A percentile compares a stretch with the other conserved stretches of the same genome.
Conservation (phyloP, 2,329 filamentous ascomycete genomes). For the Penicillium thymicola region DNA sequence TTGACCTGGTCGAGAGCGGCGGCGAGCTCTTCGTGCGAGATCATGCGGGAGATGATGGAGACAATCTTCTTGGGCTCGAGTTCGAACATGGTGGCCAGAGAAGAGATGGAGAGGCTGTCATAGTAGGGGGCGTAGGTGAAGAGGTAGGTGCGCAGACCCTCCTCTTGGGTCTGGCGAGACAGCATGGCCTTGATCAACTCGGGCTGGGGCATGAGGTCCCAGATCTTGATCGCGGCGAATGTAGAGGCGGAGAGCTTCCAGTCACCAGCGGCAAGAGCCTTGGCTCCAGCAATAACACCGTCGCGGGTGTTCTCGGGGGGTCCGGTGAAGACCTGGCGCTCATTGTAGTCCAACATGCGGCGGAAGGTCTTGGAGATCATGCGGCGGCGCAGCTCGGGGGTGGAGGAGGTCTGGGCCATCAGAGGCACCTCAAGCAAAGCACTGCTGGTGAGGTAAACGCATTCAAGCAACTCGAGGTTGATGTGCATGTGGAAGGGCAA, state of each 20-base stretch:
- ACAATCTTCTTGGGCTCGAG: slow-evolving; percentile 84
- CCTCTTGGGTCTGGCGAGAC: slow-evolving; percentile 95
- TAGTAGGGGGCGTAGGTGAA: slow-evolving; percentile 99
- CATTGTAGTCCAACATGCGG: slow-evolving; percentile 98
- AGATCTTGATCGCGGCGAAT: slow-evolving; percentile 98
- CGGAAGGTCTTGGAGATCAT: slow-evolving; percentile 99
- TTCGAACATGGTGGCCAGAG: slow-evolving; percentile 92
- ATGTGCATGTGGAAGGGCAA: slow-evolving; percentile 99
- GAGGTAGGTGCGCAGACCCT: slow-evolving; percentile 94
- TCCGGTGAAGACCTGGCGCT: slow-evolving; percentile 97
- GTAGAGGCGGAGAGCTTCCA: slow-evolving; percentile 96
- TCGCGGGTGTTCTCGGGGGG: slow-evolving; percentile 98
- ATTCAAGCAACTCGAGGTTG: slow-evolving; percentile 96
- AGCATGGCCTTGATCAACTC: slow-evolving; percentile 97
- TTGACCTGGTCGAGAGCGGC: slow-evolving; percentile 98
- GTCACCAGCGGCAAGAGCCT: slow-evolving; percentile 92
- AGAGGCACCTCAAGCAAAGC: slow-evolving; percentile 99
- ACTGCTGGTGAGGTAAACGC: slow-evolving; percentile 96
- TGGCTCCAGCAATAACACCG: slow-evolving; percentile 98
- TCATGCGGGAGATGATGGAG: slow-evolving; percentile 98
- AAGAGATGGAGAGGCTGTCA: slow-evolving; percentile 85
- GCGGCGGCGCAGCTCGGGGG: slow-evolving; percentile 93
- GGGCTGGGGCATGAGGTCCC: slow-evolving; percentile 92
- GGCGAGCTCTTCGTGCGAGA: slow-evolving; percentile 95
- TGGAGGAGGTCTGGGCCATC: slow-evolving; percentile 92